These are phyloP conservation scores for Pseudogymnoascus sp. DNA, from an alignment of 2,329 filamentous ascomycete species.

Conservation along the genomic window DNA sequence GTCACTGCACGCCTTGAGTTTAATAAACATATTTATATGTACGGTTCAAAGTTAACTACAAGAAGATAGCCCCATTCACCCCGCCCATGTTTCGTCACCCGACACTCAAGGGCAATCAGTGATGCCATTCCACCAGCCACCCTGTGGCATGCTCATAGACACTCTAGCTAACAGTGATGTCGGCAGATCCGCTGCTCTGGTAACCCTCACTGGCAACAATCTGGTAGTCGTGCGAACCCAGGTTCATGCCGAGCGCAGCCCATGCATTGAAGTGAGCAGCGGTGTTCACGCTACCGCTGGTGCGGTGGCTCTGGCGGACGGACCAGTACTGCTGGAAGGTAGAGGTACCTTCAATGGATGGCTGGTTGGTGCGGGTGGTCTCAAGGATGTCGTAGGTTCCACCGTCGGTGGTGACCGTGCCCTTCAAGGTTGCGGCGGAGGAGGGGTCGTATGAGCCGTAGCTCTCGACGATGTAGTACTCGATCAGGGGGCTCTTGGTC, in stretches of 20 bases:
- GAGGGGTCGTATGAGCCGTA: slow-evolving; percentile 45
- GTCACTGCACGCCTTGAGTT: not conserved
- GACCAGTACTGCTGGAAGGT: slow-evolving; percentile 50
- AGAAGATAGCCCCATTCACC: not conserved
- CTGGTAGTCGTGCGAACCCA: slow-evolving; percentile 46
- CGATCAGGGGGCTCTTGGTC: slow-evolving; percentile 45
- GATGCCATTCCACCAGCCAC: not conserved
- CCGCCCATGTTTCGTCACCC: not conserved
- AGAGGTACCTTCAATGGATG: slow-evolving; percentile 38
- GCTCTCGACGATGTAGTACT: slow-evolving; percentile 53
- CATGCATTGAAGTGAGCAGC: slow-evolving; percentile 48
- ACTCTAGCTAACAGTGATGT: slow-evolving; percentile 37
- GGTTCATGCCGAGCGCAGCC: slow-evolving; percentile 36
- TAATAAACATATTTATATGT: not conserved
- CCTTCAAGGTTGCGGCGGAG: slow-evolving; percentile 42
- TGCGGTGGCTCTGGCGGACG: slow-evolving; percentile 43
- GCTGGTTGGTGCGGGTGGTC: slow-evolving; percentile 33
- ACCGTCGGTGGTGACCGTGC: slow-evolving; percentile 46
- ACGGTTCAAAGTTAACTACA: slow-evolving; percentile 3
- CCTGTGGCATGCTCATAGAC: not conserved
- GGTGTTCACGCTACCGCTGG: slow-evolving; percentile 43
- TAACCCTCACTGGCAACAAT: slow-evolving; percentile 50
- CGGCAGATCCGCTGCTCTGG: slow-evolving; percentile 40
- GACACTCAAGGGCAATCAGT: not conserved
- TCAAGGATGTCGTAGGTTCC: slow-evolving; percentile 42